Evolutionary conservation across 208 protist genomes (phyloP).

Genomic region (Phytomonas francai): DNA sequence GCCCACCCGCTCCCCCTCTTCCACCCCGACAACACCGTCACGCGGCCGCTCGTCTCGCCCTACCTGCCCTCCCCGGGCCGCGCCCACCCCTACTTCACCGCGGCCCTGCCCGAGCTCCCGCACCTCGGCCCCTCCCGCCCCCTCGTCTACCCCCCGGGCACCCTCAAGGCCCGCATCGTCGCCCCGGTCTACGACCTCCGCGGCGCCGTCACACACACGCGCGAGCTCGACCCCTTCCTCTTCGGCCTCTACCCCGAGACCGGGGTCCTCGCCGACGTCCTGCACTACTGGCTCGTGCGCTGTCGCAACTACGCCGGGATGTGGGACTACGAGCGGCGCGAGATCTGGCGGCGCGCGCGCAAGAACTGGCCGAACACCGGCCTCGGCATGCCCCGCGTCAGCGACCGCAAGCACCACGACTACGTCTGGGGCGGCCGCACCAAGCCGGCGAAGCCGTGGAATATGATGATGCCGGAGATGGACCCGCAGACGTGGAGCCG

Average conservation of each 20-base stretch:
- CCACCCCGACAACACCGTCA: constrained; percentile 64
- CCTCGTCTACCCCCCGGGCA: constrained; percentile 74
- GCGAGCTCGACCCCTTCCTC: constrained; percentile 87
- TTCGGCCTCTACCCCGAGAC: constrained; percentile 83
- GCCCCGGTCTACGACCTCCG: constrained; percentile 73
- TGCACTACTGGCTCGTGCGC: constrained; percentile 83
- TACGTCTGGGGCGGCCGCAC: constrained; percentile 77
- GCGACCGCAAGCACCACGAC: constrained; percentile 72
- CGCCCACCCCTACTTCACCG: constrained; percentile 81
- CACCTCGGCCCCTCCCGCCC: constrained; percentile 70
- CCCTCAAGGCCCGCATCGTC: constrained; percentile 85
- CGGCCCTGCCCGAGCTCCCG: constrained; percentile 72
- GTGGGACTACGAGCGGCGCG: constrained; percentile 85
- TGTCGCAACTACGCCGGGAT: constrained; percentile 84
- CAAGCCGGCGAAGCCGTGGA: constrained; percentile 84
- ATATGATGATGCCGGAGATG: constrained; percentile 88
- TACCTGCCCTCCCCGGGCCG: constrained; percentile 84
- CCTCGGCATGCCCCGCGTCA: constrained; percentile 84
- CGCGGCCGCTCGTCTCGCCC: constrained; percentile 69
- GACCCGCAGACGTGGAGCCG: constrained; percentile 80
- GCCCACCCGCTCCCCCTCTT: constrained; percentile 80
- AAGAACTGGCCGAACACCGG: constrained; percentile 92
- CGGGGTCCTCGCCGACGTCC: constrained; percentile 65
- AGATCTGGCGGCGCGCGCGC: constrained; percentile 86
- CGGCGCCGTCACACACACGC: constrained; percentile 75